phyloP scores from a whole-genome alignment of 2,329 filamentous ascomycete species.

The Pseudogymnoascus sp. region DNA sequence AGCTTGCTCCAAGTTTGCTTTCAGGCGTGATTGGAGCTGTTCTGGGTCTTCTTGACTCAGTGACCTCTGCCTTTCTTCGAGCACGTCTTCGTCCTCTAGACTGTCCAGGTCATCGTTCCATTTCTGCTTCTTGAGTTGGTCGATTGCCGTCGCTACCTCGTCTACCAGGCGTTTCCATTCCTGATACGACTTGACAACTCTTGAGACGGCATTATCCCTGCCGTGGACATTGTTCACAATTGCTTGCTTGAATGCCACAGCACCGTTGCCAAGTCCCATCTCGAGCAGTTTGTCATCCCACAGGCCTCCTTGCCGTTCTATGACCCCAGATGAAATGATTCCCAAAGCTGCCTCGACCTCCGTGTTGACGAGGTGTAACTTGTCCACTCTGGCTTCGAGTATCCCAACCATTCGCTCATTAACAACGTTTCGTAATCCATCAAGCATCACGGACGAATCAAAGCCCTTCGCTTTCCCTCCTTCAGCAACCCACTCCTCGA shows the following conservation, averaged over 20 bases:
- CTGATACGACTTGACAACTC: conserved; percentile 54
- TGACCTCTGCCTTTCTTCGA: conserved; percentile 55
- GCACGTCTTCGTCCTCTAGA: conserved; percentile 63
- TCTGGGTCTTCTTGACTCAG: conserved; percentile 66
- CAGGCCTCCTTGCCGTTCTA: conserved; percentile 44
- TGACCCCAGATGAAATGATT: conserved; percentile 47
- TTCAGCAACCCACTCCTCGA: conserved; percentile 69
- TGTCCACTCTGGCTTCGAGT: conserved; percentile 53
- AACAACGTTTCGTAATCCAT: conserved; percentile 58
- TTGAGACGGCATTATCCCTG: conserved; percentile 56
- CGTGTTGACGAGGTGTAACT: conserved; percentile 55
- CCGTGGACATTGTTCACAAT: conserved; percentile 65
- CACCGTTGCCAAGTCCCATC: conserved; percentile 57
- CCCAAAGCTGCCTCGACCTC: conserved; percentile 55
- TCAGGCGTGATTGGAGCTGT: conserved; percentile 50
- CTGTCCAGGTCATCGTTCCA: conserved; percentile 68
- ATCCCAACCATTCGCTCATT: conserved; percentile 59
- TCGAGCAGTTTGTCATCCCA: conserved; percentile 61
- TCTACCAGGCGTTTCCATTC: conserved; percentile 69
- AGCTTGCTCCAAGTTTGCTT: conserved; percentile 45
- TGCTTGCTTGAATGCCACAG: conserved; percentile 57
- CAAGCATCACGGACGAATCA: conserved; percentile 58
- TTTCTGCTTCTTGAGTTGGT: conserved; percentile 55
- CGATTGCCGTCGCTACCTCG: conserved; percentile 53
- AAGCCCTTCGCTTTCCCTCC: conserved; percentile 56